Evolutionary conservation across 495 filamentous ascomycete genomes (phyloP).

Genomic region (Talaromyces thailandensis): DNA sequence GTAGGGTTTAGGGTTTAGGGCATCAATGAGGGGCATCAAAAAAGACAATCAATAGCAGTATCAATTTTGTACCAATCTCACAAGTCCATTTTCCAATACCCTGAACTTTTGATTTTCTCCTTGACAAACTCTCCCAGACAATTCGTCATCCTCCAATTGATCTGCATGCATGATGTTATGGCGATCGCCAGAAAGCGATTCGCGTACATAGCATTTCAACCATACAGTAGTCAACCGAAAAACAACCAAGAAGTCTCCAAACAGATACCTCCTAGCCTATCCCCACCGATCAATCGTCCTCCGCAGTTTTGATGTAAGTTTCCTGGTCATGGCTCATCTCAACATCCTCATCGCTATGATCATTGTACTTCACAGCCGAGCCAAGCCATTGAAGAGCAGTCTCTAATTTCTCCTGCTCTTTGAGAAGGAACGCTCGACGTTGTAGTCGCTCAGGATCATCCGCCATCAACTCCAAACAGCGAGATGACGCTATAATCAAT

Average conservation of each 20-base stretch:
- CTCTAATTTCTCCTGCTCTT: constrained; percentile 33
- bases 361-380: not conserved
- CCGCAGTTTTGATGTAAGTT: not conserved
- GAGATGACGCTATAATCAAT: constrained; percentile 17
- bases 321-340: not conserved
- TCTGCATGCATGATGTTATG: not conserved
- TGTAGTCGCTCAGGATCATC: constrained; percentile 38
- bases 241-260: not conserved
- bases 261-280: not conserved
- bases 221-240: not conserved
- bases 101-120: not conserved
- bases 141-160: not conserved
- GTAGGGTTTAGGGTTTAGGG: constrained; percentile 35
- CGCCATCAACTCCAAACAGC: constrained; percentile 37
- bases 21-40: constrained; percentile 18
- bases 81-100: not conserved
- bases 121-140: not conserved
- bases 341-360: not conserved
- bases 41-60: not conserved
- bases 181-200: not conserved
- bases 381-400: constrained; percentile 36
- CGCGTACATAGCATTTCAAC: not conserved
- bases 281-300: not conserved
- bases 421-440: constrained; percentile 25
- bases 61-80: not conserved